Evolutionary conservation across 2,329 filamentous ascomycete genomes (phyloP), one percentile per base, ranked within the genome.

Genomic region (Raffaelea arxii): DNA sequence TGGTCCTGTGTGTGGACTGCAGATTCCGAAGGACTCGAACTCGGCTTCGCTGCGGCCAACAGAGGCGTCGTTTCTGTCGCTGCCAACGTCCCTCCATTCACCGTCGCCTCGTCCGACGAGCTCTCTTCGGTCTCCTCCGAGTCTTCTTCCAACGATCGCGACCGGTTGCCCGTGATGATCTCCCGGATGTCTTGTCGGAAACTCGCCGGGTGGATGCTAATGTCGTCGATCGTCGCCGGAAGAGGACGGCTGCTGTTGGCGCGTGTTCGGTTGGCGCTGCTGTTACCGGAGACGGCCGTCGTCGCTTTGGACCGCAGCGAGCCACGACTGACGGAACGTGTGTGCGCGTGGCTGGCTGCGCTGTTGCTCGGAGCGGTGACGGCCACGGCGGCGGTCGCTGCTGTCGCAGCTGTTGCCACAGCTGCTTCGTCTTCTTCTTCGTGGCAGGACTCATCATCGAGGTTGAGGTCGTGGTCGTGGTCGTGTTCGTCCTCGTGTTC

Each of bases 161-260:
- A 69, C 43, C 78, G 77, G 49, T 81, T 83, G n/a, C 86, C 87
- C 32, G 83, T 82, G 54, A 97, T 94, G 55, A 98, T 95, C 47
- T 53, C 50, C 37, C 44, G 52, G 18, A 98, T 94, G 47, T 91
- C 88, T 62, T 94, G 86, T 54, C 92, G 76, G 70, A 97, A 89
- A 52, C 84, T 91, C 22, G 88, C 84, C 3, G 92, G 92, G 60
- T 96, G 86, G 44, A 94, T 86, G 60, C 83, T 86, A 54, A 94
- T 84, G 46, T 89, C 77, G 27, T 82, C 65, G 69, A 89, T 67
- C 68, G 75, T 80, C 49, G 78, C 67, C 53, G 84, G 74, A 46
- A 70, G 70, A 50, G 77, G 75, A 52, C 76, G 72, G 54, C 64
- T 57, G 55, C 62, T 72, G 59, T 66, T 70, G 49, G 68, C 65